Evolutionary conservation across 1,139 yeast species (phyloP).

Genomic region (Pichia sp.): DNA sequence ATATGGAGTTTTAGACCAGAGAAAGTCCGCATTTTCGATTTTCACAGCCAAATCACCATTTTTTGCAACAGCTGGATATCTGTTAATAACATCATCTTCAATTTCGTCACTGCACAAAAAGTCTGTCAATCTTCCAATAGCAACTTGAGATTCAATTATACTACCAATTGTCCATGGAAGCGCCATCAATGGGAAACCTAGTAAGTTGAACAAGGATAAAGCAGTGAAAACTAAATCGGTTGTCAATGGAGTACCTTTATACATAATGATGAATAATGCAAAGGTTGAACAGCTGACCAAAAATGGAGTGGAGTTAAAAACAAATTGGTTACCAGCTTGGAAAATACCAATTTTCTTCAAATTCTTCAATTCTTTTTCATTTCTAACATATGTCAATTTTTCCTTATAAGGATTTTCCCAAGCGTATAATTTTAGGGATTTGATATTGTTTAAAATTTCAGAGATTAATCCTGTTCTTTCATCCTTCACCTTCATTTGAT

Average conservation of each 20-base stretch:
- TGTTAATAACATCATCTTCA: slow-evolving; percentile 68
- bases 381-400: slow-evolving; percentile 72
- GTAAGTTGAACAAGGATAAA: slow-evolving; percentile 71
- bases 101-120: slow-evolving; percentile 74
- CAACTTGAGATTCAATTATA: slow-evolving; percentile 85
- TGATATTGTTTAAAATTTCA: slow-evolving; percentile 85
- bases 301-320: slow-evolving; percentile 86
- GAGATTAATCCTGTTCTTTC: slow-evolving; percentile 67
- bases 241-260: slow-evolving; percentile 58
- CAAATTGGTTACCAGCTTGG: slow-evolving; percentile 64
- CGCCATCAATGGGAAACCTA: slow-evolving; percentile 89
- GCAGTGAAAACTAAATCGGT: slow-evolving; percentile 97
- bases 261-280: slow-evolving; percentile 64
- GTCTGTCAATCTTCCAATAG: slow-evolving; percentile 63
- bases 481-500: slow-evolving; percentile 61
- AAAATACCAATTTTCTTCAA: slow-evolving; percentile 71
- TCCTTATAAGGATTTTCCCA: slow-evolving; percentile 88
- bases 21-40: slow-evolving; percentile 69
- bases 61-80: slow-evolving; percentile 41
- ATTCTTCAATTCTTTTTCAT: slow-evolving; percentile 77
- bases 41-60: slow-evolving; percentile 65
- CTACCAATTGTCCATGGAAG: slow-evolving; percentile 86
- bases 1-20: slow-evolving; percentile 80
- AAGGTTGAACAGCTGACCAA: slow-evolving; percentile 89
- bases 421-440: slow-evolving; percentile 85